phyloP scores from a whole-genome alignment of 2,329 filamentous ascomycete genomes.

The Sarocladiaceae sp. region DNA sequence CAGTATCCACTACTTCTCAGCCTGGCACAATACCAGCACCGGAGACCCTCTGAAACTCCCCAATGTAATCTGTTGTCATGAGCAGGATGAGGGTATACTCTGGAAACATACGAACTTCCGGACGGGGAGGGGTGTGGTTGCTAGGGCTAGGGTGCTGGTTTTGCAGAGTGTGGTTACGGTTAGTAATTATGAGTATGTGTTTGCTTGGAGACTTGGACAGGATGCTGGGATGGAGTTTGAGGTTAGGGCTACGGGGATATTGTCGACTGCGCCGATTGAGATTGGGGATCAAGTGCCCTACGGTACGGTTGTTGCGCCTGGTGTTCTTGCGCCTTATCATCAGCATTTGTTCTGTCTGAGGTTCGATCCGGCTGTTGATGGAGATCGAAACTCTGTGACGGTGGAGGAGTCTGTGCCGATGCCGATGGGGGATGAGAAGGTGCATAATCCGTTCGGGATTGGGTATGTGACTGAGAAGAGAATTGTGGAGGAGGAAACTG shows the following conservation, averaged over 20 bases:
- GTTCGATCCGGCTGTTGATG: constrained; percentile 62
- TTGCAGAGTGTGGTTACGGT: constrained; percentile 60
- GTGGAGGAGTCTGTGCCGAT: constrained; percentile 36
- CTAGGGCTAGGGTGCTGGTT: constrained; percentile 51
- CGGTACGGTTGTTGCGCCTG: constrained; percentile 58
- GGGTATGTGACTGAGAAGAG: constrained; percentile 39
- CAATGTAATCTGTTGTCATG: constrained; percentile 32
- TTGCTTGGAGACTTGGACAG: constrained; percentile 41
- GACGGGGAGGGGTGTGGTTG: constrained; percentile 50
- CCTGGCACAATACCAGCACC: constrained; percentile 24
- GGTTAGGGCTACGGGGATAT: constrained; percentile 38
- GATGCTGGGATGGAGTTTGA: constrained; percentile 38
- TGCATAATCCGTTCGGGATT: constrained; percentile 48
- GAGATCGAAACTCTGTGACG: constrained; percentile 49
- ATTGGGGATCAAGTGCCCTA: constrained; percentile 44
- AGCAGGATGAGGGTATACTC: constrained; percentile 45
- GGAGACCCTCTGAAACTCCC: constrained; percentile 26
- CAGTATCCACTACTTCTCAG: constrained; percentile 43
- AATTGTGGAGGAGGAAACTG: constrained; percentile 36
- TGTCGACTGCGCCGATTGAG: constrained; percentile 42
- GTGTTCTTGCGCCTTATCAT: constrained; percentile 61
- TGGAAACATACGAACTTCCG: constrained; percentile 62
- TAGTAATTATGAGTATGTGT: constrained; percentile 57
- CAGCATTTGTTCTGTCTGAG: constrained; percentile 64
- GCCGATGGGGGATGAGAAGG: constrained; percentile 34